Conservation (phyloP, 2,329 filamentous ascomycete species). For the Colletotrichum lini region DNA sequence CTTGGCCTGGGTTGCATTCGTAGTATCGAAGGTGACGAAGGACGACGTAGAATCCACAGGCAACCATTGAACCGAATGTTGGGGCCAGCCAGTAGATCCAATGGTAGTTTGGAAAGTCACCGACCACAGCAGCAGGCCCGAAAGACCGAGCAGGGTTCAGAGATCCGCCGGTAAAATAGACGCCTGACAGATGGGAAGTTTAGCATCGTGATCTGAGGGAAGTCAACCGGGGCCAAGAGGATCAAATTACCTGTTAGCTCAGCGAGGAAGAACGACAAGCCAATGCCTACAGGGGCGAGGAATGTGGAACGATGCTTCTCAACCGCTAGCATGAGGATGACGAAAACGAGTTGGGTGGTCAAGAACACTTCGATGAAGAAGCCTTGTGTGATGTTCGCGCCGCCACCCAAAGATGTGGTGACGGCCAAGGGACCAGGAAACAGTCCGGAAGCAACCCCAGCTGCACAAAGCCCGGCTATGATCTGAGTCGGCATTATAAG, state of each 20-base stretch:
- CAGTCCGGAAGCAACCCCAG: conserved; percentile 69
- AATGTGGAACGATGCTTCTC: conserved; percentile 83
- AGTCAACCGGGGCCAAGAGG: not conserved
- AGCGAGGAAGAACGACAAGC: conserved; percentile 76
- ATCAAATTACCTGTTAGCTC: conserved; percentile 55
- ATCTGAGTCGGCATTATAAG: conserved; percentile 71
- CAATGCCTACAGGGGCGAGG: conserved; percentile 80
- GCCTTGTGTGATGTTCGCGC: conserved; percentile 68
- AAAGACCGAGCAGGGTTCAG: conserved; percentile 68
- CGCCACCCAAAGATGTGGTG: conserved; percentile 67
- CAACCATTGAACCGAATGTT: conserved; percentile 63
- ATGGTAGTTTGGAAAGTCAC: conserved; percentile 60
- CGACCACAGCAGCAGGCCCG: conserved; percentile 61
- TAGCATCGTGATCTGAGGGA: not conserved
- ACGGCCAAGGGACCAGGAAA: conserved; percentile 71
- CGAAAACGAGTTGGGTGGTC: conserved; percentile 74
- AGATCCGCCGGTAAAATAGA: conserved; percentile 63
- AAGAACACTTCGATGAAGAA: conserved; percentile 78
- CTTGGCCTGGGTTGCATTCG: conserved; percentile 65
- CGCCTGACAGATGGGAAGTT: conserved; percentile 45
- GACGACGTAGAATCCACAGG: conserved; percentile 64
- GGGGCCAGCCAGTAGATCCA: conserved; percentile 72
- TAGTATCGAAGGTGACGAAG: conserved; percentile 68
- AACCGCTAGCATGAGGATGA: conserved; percentile 78
- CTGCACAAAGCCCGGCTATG: conserved; percentile 70